Evolutionary conservation across 2,329 filamentous ascomycete genomes (phyloP).

Genomic region (Bipolaris oryzae): DNA sequence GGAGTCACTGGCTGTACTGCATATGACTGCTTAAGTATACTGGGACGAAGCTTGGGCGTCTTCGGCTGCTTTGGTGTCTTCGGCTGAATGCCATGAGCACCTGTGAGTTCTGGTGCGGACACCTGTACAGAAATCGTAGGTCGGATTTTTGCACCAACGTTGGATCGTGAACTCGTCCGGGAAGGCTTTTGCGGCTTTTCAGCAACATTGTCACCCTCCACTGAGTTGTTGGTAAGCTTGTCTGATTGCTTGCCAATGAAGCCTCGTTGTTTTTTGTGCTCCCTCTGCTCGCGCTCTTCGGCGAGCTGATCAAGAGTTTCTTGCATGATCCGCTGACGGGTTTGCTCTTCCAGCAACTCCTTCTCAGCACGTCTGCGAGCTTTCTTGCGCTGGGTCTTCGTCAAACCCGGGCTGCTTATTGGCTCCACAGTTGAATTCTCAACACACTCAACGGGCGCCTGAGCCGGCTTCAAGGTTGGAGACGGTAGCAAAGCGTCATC

Average conservation of each 20-base stretch:
- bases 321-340: constrained; percentile 15
- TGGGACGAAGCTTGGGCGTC: constrained; percentile 18
- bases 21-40: constrained; percentile 16
- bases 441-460: neutral
- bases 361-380: constrained; percentile 36
- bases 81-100: constrained; percentile 8
- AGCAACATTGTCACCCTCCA: neutral
- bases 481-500: constrained; percentile 49
- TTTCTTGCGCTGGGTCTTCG: constrained; percentile 35
- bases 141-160: constrained; percentile 38
- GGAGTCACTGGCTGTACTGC: constrained; percentile 14
- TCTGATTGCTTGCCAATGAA: constrained; percentile 2
- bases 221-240: neutral
- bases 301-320: constrained; percentile 12
- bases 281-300: constrained; percentile 12
- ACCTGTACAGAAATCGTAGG: constrained; percentile 23
- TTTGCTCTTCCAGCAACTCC: constrained; percentile 19
- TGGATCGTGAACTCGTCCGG: constrained; percentile 29
- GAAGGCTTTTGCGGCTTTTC: constrained; percentile 9
- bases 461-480: constrained; percentile 10
- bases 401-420: constrained; percentile 15
- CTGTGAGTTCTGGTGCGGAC: neutral
- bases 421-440: constrained; percentile 3
- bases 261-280: neutral
- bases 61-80: constrained; percentile 20